Evolutionary conservation across 345 rosid species (phyloP).

Genomic region (Brassica carinata): DNA sequence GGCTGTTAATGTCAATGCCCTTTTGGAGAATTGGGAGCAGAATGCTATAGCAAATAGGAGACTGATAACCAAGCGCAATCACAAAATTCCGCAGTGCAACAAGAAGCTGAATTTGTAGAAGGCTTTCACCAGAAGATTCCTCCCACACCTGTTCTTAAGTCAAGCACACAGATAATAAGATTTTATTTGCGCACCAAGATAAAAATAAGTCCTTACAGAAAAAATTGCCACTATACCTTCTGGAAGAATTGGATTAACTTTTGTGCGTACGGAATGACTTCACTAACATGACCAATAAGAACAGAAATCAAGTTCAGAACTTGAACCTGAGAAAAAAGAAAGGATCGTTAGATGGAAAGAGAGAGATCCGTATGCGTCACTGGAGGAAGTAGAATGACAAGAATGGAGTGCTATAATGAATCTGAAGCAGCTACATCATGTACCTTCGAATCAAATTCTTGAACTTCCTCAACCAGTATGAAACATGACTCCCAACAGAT

Average conservation of each 20-base stretch:
- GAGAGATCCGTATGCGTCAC: conserved; percentile 15
- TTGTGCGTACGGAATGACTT: conserved; percentile 74
- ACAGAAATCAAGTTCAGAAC: conserved; percentile 85
- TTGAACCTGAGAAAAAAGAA: conserved; percentile 71
- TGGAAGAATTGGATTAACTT: conserved; percentile 85
- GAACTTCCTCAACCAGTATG: conserved; percentile 88
- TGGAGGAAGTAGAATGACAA: conserved; percentile 21
- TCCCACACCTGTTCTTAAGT: conserved; percentile 77
- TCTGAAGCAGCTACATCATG: conserved; percentile 18
- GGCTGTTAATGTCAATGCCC: conserved; percentile 84
- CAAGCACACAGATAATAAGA: conserved; percentile 22
- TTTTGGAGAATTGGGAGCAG: conserved; percentile 84
- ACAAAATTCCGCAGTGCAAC: conserved; percentile 91
- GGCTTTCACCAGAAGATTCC: conserved; percentile 95
- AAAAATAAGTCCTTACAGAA: conserved; percentile 5
- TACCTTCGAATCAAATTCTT: conserved; percentile 99
- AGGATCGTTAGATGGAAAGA: conserved; percentile 9
- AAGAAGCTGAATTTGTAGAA: conserved; percentile 95
- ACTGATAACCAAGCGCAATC: conserved; percentile 84
- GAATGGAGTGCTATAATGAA: conserved; percentile 18
- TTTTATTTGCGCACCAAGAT: conserved; percentile 13
- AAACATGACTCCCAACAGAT: conserved; percentile 88
- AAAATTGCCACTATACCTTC: conserved; percentile 52
- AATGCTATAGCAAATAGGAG: conserved; percentile 73
- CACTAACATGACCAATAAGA: conserved; percentile 75